Base-by-base conservation (phyloP, 768 basidiomycete species). In the Lentinus tigrinus region DNA sequence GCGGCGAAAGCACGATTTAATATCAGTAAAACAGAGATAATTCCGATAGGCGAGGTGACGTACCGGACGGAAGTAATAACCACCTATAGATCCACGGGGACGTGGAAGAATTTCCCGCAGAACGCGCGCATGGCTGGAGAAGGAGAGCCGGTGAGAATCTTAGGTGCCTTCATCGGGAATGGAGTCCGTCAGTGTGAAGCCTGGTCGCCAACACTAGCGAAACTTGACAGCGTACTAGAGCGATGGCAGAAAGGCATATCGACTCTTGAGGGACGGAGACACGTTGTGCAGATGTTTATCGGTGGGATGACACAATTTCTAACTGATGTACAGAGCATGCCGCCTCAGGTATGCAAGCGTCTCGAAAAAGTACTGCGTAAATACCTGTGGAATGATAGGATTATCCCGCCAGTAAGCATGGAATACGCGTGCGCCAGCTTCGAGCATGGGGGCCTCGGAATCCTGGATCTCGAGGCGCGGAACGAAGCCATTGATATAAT, bases 281-380 rank as follows among this genome's bases (percentile, higher is more conserved):
- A 68, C n/a, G 59, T 69, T 4, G 44, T 65, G 0, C 64, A 70
- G 42, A 65, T 67, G 61, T 31, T 65, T 0, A 24, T 69, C 0
- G 65, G 63, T 3, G 56, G 52, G 4, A 57, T 57, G 54, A 67
- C 69, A 4, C 72, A 72, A 56, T 72, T 65, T 56, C 52, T 62
- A 1, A 53, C 69, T 0, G 53, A 57, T 9, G 69, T 65, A 6
- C 66, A 70, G 38, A 52, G 66, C 0, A 70, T 70, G 69, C 69
- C 67, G 3, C 19, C 1, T 2, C 4, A 14, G 1, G 47, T 57
- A 4, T 4, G 24, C 5, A 43, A 34, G 2, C 1, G 42, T 0
- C 28, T 60, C 4, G 27, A 23, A 3, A 54, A 42, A 11, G 19
- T 53, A 1, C 13, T 56, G 0, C 14, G 43, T 0, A 28, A 24